A percentile compares a stretch with the other conserved stretches of the same genome.
These are phyloP conservation scores for Calcarisporium arbuscula DNA, from an alignment of 2,329 filamentous ascomycete genomes.

Conservation along the genomic window DNA sequence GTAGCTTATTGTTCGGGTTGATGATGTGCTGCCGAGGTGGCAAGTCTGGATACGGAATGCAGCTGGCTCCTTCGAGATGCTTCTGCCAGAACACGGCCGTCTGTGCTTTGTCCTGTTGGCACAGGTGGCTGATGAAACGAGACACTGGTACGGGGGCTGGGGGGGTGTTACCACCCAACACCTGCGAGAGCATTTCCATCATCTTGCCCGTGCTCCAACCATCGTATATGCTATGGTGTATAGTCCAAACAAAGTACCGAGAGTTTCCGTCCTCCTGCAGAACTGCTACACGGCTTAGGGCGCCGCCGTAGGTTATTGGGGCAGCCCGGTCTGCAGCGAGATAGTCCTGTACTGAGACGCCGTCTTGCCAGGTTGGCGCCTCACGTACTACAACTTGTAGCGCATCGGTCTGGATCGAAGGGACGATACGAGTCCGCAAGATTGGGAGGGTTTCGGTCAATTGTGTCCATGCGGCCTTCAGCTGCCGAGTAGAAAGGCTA, in stretches of 20 bases:
- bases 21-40: too few species aligned
- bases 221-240: slow-evolving; percentile 7
- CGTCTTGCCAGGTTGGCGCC: background rate
- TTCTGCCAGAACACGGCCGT: too few species aligned
- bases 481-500: background rate
- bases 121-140: too few species aligned
- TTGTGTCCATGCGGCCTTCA: slow-evolving; percentile 3
- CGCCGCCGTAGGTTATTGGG: slow-evolving; percentile 3
- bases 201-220: slow-evolving; percentile 9
- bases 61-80: too few species aligned
- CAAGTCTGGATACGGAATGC: too few species aligned
- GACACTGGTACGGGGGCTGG: too few species aligned
- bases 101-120: too few species aligned
- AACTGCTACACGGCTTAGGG: slow-evolving; percentile 2
- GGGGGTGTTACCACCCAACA: too few species aligned
- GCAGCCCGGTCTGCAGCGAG: background rate
- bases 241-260: slow-evolving; percentile 6
- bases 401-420: background rate
- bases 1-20: too few species aligned
- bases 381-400: slow-evolving; percentile 5
- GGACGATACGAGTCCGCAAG: slow-evolving; percentile 5
- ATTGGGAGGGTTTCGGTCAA: slow-evolving; percentile 1
- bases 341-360: background rate
- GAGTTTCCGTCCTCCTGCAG: background rate
- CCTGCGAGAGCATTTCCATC: too few species aligned